phyloP scores from a whole-genome alignment of 257 asterid species.

The Fraxinus americana region DNA sequence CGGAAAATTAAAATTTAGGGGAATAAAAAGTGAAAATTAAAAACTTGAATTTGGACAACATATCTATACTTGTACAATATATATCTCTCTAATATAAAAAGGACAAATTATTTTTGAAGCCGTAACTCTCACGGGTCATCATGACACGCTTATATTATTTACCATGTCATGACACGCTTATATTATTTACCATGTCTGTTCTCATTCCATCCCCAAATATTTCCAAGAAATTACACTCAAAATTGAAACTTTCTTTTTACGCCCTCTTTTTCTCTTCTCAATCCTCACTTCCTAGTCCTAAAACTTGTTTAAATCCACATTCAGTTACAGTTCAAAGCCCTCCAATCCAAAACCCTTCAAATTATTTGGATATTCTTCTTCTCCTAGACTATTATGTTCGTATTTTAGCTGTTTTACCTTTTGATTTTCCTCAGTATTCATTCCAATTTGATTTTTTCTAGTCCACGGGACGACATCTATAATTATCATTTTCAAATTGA shows the following conservation, averaged over 20 bases:
- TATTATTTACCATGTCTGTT: neutral
- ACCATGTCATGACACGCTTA: too few species aligned
- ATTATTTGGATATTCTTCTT: neutral
- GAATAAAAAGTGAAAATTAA: too few species aligned
- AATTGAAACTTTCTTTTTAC: neutral
- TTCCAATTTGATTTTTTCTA: neutral
- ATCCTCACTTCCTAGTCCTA: neutral
- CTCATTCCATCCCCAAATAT: neutral
- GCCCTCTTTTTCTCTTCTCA: neutral
- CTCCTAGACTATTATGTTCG: neutral
- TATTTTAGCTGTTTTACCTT: neutral
- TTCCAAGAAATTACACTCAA: neutral
- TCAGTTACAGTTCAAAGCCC: neutral
- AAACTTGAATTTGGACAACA: too few species aligned
- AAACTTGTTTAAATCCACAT: neutral
- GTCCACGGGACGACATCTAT: neutral
- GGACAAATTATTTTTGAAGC: neutral
- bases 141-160: neutral
- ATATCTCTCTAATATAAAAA: too few species aligned
- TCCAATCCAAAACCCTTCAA: neutral
- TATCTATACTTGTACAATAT: too few species aligned
- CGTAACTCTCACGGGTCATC: conserved; percentile 2
- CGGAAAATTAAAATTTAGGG: too few species aligned
- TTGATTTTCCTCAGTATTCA: neutral
- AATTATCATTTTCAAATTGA: neutral